phyloP scores from a whole-genome alignment of 768 basidiomycete species.

The Pleurotus platypus region DNA sequence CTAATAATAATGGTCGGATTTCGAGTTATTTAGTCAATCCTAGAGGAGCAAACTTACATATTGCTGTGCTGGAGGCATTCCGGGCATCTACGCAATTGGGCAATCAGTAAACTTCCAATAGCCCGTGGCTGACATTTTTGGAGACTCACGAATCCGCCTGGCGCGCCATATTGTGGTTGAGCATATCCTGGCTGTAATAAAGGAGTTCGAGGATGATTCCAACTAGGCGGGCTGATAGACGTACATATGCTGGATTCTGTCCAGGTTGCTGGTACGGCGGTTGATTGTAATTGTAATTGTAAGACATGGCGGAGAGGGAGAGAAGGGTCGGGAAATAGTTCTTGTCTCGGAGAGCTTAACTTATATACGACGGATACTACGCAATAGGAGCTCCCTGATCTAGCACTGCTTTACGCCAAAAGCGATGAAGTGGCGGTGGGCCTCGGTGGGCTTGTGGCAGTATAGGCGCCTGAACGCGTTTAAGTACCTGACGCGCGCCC shows the following conservation, averaged over 20 bases:
- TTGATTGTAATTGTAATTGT: background rate
- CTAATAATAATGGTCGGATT: too few species aligned
- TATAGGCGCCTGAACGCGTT: too few species aligned
- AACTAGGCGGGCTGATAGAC: background rate
- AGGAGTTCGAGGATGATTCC: background rate
- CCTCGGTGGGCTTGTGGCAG: background rate
- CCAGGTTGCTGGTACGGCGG: background rate
- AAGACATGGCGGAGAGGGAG: background rate
- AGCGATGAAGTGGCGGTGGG: background rate
- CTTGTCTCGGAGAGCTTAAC: background rate
- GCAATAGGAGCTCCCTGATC: too few species aligned
- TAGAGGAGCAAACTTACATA: background rate
- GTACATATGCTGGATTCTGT: background rate
- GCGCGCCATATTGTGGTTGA: background rate
- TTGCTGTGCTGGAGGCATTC: too few species aligned
- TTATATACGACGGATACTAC: background rate
- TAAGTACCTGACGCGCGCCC: too few species aligned
- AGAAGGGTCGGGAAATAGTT: background rate
- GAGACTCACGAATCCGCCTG: conserved; percentile 2
- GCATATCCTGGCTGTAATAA: background rate
- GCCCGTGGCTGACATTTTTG: background rate
- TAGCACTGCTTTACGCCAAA: background rate
- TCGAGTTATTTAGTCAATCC: too few species aligned
- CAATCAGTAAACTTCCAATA: too few species aligned
- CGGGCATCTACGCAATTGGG: too few species aligned